Evolutionary conservation across 2,329 filamentous ascomycete species (phyloP).

Genomic region (Bipolaris victoriae): DNA sequence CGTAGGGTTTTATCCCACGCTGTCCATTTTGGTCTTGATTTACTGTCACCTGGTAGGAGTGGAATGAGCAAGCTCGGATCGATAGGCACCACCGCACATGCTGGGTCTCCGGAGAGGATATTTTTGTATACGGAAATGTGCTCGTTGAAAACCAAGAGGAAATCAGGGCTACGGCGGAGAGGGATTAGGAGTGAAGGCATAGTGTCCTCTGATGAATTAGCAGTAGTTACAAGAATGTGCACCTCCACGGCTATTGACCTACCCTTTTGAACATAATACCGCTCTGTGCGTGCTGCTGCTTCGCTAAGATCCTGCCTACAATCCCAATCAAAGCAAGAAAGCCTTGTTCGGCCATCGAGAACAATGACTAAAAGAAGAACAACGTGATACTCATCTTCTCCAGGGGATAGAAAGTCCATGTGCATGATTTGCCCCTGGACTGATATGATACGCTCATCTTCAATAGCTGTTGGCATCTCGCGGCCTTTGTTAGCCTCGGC

Average conservation of each 20-base stretch:
- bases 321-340: slow-evolving; percentile 61
- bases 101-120: slow-evolving; percentile 50
- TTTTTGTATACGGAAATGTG: slow-evolving; percentile 49
- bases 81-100: slow-evolving; percentile 24
- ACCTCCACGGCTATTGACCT: slow-evolving; percentile 7
- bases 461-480: slow-evolving; percentile 63
- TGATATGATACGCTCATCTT: slow-evolving; percentile 53
- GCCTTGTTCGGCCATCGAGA: slow-evolving; percentile 52
- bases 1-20: slow-evolving; percentile 83
- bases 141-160: slow-evolving; percentile 48
- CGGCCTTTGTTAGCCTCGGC: slow-evolving; percentile 49
- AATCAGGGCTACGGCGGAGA: slow-evolving; percentile 48
- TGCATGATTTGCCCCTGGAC: slow-evolving; percentile 77
- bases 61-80: slow-evolving; percentile 48
- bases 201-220: slow-evolving; percentile 40
- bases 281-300: slow-evolving; percentile 32
- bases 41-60: slow-evolving; percentile 51
- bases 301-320: slow-evolving; percentile 50
- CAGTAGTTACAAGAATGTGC: not conserved
- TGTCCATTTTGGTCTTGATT: slow-evolving; percentile 69
- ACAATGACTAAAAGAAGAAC: slow-evolving; percentile 73
- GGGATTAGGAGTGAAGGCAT: slow-evolving; percentile 51
- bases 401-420: slow-evolving; percentile 83
- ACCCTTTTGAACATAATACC: slow-evolving; percentile 37
- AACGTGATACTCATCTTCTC: slow-evolving; percentile 68